Conservation (phyloP, 2,329 filamentous ascomycete genomes). For the Diaporthe longicolla region DNA sequence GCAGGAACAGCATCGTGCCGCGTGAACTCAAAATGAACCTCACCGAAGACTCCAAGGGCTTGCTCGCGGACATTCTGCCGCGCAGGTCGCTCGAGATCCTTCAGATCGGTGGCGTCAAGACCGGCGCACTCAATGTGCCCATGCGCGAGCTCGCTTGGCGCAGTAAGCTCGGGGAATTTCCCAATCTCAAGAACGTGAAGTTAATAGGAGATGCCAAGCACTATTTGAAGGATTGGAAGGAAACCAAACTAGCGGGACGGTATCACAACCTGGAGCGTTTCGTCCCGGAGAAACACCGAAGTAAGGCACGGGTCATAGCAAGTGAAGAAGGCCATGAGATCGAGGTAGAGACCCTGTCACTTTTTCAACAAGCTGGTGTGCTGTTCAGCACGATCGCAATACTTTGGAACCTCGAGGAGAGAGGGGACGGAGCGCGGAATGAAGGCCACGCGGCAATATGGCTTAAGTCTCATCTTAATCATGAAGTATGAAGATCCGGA, state of each 20-base stretch:
- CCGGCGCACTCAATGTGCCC: accelerated
- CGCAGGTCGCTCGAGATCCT: not conserved
- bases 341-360: not conserved
- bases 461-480: not conserved
- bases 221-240: too few relatives aligned
- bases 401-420: not conserved
- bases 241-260: not conserved
- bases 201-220: not conserved
- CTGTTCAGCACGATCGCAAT: not conserved
- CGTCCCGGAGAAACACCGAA: not conserved
- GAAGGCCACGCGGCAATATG: not conserved
- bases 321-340: too few relatives aligned
- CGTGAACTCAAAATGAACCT: not conserved
- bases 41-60: not conserved
- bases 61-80: not conserved
- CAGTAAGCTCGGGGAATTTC: not conserved
- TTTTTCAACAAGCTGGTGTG: not conserved
- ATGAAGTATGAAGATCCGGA: too few relatives aligned
- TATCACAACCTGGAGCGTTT: not conserved
- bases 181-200: not conserved
- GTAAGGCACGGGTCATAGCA: accelerated
- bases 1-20: not conserved
- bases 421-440: not conserved
- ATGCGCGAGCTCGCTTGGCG: not conserved
- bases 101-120: not conserved